Evolutionary conservation across 179 eudicot species (phyloP).

Genomic region (Vitellaria paradoxa): DNA sequence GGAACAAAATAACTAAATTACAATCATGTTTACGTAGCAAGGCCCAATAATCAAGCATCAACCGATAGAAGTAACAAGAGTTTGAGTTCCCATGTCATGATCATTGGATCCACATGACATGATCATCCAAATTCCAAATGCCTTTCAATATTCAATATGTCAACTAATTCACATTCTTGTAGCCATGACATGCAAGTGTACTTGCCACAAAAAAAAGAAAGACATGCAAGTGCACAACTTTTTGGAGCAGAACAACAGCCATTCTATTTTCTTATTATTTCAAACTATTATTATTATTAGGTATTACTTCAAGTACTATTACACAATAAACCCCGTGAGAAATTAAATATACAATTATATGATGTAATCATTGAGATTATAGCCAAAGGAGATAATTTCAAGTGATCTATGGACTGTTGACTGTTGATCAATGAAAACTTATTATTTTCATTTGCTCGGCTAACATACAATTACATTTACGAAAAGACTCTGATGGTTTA

Average conservation of each 20-base stretch:
- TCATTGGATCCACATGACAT: no score
- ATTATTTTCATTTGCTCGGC: background rate
- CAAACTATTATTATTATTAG: no score
- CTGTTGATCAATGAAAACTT: background rate
- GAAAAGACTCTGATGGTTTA: background rate
- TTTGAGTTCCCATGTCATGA: background rate
- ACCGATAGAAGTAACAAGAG: background rate
- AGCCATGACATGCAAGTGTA: no score
- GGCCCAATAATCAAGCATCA: slow-evolving; percentile 2
- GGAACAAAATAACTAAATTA: background rate
- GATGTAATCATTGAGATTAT: background rate
- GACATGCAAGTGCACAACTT: no score
- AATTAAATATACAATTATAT: background rate
- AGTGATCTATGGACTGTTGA: background rate
- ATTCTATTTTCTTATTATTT: no score
- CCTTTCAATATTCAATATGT: no score
- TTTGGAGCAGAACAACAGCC: no score
- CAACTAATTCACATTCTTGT: no score
- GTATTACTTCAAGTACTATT: no score
- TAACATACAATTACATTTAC: background rate
- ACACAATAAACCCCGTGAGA: no score
- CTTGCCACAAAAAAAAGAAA: no score
- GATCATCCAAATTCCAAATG: no score
- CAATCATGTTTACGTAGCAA: background rate
- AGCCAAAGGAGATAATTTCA: background rate